Evolutionary conservation across 192 early-diverging fungal genomes (phyloP).

Genomic region (Linnemannia zychae): DNA sequence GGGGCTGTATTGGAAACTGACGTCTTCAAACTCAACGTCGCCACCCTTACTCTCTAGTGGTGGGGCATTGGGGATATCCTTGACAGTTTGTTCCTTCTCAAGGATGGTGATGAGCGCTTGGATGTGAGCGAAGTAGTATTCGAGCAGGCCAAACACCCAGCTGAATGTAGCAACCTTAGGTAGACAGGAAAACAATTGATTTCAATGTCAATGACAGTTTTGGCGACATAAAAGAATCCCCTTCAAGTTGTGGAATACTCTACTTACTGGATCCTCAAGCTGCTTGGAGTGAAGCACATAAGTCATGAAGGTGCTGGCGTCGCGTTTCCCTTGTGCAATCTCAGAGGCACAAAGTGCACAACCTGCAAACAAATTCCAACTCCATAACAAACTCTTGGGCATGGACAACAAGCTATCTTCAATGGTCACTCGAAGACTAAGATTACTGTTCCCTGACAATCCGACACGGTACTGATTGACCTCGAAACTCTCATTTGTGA

Average conservation of each 20-base stretch:
- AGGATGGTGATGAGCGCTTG: slow-evolving; percentile 72
- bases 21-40: slow-evolving; percentile 72
- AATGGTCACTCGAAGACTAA: slow-evolving; percentile 69
- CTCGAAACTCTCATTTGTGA: slow-evolving; percentile 85
- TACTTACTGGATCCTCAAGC: slow-evolving; percentile 79
- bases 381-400: slow-evolving; percentile 79
- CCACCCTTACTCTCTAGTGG: slow-evolving; percentile 57
- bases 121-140: slow-evolving; percentile 76
- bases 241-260: slow-evolving; percentile 76
- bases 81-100: slow-evolving; percentile 60
- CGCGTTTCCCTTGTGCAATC: slow-evolving; percentile 73
- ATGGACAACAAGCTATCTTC: slow-evolving; percentile 60
- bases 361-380: slow-evolving; percentile 75
- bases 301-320: slow-evolving; percentile 85
- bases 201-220: neutral
- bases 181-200: too few species aligned
- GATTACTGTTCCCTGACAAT: slow-evolving; percentile 27
- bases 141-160: neutral
- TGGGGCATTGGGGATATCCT: slow-evolving; percentile 65
- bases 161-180: slow-evolving; percentile 22
- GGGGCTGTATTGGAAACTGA: slow-evolving; percentile 74
- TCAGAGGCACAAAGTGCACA: slow-evolving; percentile 77
- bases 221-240: slow-evolving; percentile 13
- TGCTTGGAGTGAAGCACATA: slow-evolving; percentile 82
- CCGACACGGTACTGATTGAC: slow-evolving; percentile 63